Evolutionary conservation across 192 early-diverging fungal genomes (phyloP), one percentile per base, ranked within the genome.

Genomic region (Gaertneriomyces sp.): DNA sequence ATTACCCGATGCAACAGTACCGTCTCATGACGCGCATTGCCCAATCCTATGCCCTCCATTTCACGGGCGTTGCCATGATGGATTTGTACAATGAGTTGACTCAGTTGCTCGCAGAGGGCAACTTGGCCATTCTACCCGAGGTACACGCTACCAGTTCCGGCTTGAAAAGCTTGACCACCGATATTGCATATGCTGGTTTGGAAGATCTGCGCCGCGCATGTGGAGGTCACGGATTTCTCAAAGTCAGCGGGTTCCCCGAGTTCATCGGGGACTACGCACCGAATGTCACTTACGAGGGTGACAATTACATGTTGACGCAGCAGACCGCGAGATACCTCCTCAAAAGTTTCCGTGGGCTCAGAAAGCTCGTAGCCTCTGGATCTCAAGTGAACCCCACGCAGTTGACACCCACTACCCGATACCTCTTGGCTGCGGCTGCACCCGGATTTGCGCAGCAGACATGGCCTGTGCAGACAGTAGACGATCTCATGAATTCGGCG

Each of bases 291-390:
- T 64, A 64, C 52, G 62, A 64, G 62, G 62, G 62, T 19, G 62
- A 64, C 62, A 64, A 64, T 51, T 54, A 88, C 69, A 81, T 95
- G 17, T 70, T 95, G 62, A 88, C 89, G 6, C 93, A 93, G 73
- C 93, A 95, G 79, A 89, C 89, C 12, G 77, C 84, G 42, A 88
- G 90, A 43, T 93, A 89, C 73, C 76, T 94, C 38, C 58, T 91
- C 67, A 89, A 85, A 70, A 81, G 81, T 47, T 79, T 88, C 67
- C 83, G 81, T 52, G 75, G 72, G 66, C 47, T 78, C 44, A 76
- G 82, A 64, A 64, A 64, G 50, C 41, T 46, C 6, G 17, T 69
- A 74, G 61, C 77, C 70, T 61, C 69, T 72, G 39, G 82, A 73
- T 20, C 45, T 16, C 5, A 45, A 8, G 44, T 69, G 44, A 71